Conservation (phyloP, 2,329 filamentous ascomycete genomes). For the Penicillium vulpinum region DNA sequence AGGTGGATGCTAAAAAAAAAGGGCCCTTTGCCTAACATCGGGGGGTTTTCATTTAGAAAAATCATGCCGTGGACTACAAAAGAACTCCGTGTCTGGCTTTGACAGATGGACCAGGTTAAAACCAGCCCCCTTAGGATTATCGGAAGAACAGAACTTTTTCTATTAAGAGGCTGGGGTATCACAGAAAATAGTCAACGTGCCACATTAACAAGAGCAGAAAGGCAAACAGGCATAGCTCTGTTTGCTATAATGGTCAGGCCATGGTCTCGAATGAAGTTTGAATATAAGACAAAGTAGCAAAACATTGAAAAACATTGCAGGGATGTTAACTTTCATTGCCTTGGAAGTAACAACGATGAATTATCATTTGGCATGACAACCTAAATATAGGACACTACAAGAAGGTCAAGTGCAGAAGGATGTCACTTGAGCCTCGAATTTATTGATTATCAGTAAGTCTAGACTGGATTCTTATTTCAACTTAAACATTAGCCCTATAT, state of each 20-base stretch:
- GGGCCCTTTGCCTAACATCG: not conserved
- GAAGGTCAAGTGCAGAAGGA: not conserved
- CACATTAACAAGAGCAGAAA: not conserved
- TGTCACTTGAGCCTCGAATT: not conserved
- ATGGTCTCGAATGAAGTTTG: not conserved
- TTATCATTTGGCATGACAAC: not conserved
- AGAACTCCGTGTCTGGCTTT: not conserved
- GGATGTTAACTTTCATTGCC: not conserved
- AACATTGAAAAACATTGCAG: not conserved
- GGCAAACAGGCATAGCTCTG: not conserved
- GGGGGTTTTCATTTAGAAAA: not conserved
- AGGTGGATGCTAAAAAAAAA: not conserved
- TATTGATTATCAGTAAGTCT: not conserved
- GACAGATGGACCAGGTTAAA: not conserved
- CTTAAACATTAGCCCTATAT: not conserved
- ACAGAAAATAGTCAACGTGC: not conserved
- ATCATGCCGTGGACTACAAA: not conserved
- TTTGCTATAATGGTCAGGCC: not conserved
- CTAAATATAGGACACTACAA: conserved; percentile 5
- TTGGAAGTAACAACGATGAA: not conserved
- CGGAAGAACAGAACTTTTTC: not conserved
- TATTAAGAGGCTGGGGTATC: not conserved
- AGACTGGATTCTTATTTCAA: not conserved
- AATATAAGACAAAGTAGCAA: conserved; percentile 1
- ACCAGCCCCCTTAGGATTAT: not conserved